A percentile compares a stretch with the other conserved stretches of the same genome.
Evolutionary conservation across 495 filamentous ascomycete genomes (phyloP).

Genomic region (Oidiodendron maius): DNA sequence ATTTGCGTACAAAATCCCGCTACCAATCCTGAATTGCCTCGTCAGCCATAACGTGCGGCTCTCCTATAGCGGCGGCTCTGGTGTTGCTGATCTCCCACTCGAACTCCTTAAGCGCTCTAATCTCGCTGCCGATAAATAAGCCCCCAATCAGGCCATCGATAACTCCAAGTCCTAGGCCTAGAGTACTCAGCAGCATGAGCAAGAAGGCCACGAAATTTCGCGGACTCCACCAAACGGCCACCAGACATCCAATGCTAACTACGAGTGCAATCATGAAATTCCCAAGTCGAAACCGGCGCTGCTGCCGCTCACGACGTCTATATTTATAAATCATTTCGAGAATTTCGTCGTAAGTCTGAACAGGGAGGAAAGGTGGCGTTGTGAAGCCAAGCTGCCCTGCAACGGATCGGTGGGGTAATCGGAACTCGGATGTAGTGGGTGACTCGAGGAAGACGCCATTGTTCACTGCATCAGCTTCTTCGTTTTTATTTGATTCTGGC

Average conservation of each 20-base stretch:
- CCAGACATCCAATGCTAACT: constrained; percentile 62
- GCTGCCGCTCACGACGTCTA: constrained; percentile 56
- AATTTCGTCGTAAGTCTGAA: constrained; percentile 65
- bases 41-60: constrained; percentile 5
- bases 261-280: constrained; percentile 67
- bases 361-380: constrained; percentile 32
- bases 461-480: constrained; percentile 7
- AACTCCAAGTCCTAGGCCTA: constrained; percentile 69
- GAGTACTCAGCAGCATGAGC: constrained; percentile 67
- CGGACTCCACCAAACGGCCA: constrained; percentile 82
- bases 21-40: constrained; percentile 23
- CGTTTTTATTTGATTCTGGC: not conserved
- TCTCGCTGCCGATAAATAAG: constrained; percentile 76
- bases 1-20: too few relatives aligned
- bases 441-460: constrained; percentile 19
- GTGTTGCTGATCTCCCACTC: constrained; percentile 86
- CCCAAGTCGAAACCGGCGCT: constrained; percentile 59
- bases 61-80: constrained; percentile 29
- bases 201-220: constrained; percentile 73
- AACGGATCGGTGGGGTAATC: not conserved
- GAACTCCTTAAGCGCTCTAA: constrained; percentile 85
- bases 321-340: constrained; percentile 62
- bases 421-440: constrained; percentile 18
- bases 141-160: constrained; percentile 81
- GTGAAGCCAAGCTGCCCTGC: constrained; percentile 16